A percentile compares a stretch with the other conserved stretches of the same genome.
Conservation (phyloP, 768 basidiomycete species). For the Amanita brunnescens region DNA sequence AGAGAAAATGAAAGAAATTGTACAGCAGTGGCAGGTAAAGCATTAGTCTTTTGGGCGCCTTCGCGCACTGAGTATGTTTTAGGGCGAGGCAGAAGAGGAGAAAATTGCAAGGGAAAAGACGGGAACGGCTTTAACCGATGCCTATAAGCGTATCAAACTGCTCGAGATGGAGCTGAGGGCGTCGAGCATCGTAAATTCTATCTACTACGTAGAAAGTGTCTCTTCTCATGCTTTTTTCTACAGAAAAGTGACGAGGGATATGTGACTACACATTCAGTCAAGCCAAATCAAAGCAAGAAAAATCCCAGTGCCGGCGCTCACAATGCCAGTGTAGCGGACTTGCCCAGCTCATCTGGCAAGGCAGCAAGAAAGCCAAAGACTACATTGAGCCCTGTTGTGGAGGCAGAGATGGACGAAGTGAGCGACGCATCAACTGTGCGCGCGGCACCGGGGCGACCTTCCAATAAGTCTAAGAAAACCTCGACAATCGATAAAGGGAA, state of each 20-base stretch:
- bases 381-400: conserved; percentile 3
- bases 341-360: conserved; percentile 2
- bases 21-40: conserved; percentile 39
- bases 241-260: background rate
- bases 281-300: conserved; percentile 1
- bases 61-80: background rate
- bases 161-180: conserved; percentile 34
- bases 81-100: conserved; percentile 32
- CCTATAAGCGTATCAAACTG: conserved; percentile 34
- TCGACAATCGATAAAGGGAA: conserved; percentile 21
- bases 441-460: background rate
- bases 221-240: background rate
- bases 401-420: conserved; percentile 16
- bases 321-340: conserved; percentile 6
- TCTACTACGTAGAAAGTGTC: background rate
- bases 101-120: conserved; percentile 27
- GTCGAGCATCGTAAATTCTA: background rate
- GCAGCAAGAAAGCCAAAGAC: background rate
- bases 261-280: too few relatives aligned
- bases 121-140: conserved; percentile 25
- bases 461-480: conserved; percentile 4
- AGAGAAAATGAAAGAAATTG: conserved; percentile 32
- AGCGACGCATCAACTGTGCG: conserved; percentile 1
- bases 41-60: background rate
- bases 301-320: conserved; percentile 8